These are phyloP conservation scores for Teunomyces lycoperdinae DNA, from an alignment of 805 yeast genomes.

Conservation along the genomic window DNA sequence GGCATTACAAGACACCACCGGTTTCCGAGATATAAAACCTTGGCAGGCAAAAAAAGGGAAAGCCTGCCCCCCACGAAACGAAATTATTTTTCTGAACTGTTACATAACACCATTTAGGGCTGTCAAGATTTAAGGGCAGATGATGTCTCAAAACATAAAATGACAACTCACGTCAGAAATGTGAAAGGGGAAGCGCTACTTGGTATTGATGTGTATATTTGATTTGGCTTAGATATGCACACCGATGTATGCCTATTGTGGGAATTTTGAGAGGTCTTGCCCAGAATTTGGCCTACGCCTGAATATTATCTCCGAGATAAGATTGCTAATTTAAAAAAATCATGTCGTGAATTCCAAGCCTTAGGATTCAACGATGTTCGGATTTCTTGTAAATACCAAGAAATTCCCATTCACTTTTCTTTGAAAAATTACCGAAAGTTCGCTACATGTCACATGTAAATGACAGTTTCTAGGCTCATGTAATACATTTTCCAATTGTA, in stretches of 20 bases:
- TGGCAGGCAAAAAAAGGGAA: background rate
- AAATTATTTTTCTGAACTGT: background rate
- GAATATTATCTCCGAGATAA: slow-evolving; percentile 1
- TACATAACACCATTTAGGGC: background rate
- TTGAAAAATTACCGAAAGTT: background rate
- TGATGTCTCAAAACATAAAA: background rate
- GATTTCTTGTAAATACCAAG: background rate
- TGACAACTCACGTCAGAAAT: too few relatives aligned
- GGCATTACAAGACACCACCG: slow-evolving; percentile 2
- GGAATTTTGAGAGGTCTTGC: background rate
- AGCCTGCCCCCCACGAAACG: slow-evolving; percentile 1
- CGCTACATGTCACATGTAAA: background rate
- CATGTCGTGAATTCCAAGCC: background rate
- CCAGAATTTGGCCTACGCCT: background rate
- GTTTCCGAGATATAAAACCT: slow-evolving; percentile 1
- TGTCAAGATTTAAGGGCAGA: background rate
- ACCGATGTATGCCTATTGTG: background rate
- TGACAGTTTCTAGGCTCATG: background rate
- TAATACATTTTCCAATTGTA: background rate
- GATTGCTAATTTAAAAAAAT: background rate
- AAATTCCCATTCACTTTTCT: background rate
- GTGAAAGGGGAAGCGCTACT: too few relatives aligned
- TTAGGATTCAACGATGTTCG: background rate
- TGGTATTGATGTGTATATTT: background rate
- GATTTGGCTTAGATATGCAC: background rate